Evolutionary conservation across 2,329 filamentous ascomycete species (phyloP), one percentile per base, ranked within the genome.

Genomic region (Coniochaeta pulveracea): DNA sequence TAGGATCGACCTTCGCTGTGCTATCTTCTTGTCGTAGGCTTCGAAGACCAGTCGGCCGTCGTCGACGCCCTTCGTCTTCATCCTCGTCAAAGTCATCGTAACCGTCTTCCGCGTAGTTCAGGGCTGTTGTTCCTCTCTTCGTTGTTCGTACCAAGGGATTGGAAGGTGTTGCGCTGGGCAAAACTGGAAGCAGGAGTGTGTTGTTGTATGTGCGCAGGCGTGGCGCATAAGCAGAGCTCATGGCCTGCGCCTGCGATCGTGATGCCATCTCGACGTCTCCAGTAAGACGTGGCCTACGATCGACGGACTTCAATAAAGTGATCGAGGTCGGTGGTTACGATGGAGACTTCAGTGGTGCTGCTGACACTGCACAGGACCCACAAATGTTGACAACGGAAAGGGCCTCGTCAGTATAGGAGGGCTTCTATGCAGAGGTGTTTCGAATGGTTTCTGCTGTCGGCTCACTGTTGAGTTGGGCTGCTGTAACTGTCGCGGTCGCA

Each of bases 71-170:
- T 35, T 85, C 80, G 41, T 85, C 81, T 32, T 82, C 79, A 41
- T 85, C 82, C 36, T 79, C 72, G 23, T 76, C 72, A 37, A 73
- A 57, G 48, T 89, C 86, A 44, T 95, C 89, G 50, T 80, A 93
- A 29, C 88, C 88, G 54, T 96, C 89, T 54, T 98, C 91, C 16
- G 91, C 89, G 52, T 98, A 98, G 61, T 95, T 98, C 60, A 96
- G 91, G 42, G 89, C 84, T 21, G 85, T 91, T 2, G 91, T 96
- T 37, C 91, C 91, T 57, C 91, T 81, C 64, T 98, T 96, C 7
- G 91, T 96, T n/a, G 84, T 93, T 52, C 89, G 76, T 47, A 84
- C 71, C 38, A 72, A 63, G 24, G 80, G 73, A 16, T 76, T 78
- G 3, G 73, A 57, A n/a, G 74, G 69, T 37, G 66, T 65, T 44